These are phyloP conservation scores for Coniophora puteana DNA, from an alignment of 1,284 basidiomycete genomes.

Conservation along the genomic window DNA sequence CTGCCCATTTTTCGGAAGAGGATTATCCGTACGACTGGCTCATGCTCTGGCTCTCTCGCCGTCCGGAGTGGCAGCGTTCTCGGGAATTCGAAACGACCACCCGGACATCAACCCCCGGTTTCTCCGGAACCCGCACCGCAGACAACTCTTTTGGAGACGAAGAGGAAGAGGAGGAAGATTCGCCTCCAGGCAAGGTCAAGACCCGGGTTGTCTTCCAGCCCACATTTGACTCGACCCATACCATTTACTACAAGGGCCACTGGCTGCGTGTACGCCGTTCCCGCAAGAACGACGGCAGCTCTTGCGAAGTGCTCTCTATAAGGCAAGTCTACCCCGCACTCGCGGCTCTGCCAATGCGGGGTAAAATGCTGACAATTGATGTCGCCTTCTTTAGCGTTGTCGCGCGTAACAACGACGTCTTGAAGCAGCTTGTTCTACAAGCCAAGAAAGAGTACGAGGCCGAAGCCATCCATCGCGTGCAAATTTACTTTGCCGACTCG, in stretches of 20 bases:
- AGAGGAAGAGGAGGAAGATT: constrained; percentile 54
- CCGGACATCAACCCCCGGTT: constrained; percentile 51
- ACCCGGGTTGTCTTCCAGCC: constrained; percentile 82
- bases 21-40: constrained; percentile 83
- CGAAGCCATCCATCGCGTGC: constrained; percentile 76
- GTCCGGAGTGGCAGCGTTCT: constrained; percentile 80
- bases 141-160: constrained; percentile 65
- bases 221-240: constrained; percentile 78
- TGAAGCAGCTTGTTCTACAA: constrained; percentile 82
- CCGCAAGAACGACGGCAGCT: constrained; percentile 59
- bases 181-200: constrained; percentile 59
- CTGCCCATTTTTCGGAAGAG: constrained; percentile 80
- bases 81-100: constrained; percentile 84
- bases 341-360: too few relatives aligned
- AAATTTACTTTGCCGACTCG: constrained; percentile 84
- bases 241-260: constrained; percentile 77
- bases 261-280: constrained; percentile 72
- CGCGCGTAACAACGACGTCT: constrained; percentile 71
- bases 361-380: too few relatives aligned
- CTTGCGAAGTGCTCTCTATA: constrained; percentile 70
- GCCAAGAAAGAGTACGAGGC: constrained; percentile 85
- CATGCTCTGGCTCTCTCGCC: constrained; percentile 77
- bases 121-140: constrained; percentile 40
- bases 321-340: constrained; percentile 35
- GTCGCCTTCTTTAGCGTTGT: constrained; percentile 51